Base-by-base conservation (phyloP, 2,329 filamentous ascomycete genomes). In the Corinectria fuckeliana region DNA sequence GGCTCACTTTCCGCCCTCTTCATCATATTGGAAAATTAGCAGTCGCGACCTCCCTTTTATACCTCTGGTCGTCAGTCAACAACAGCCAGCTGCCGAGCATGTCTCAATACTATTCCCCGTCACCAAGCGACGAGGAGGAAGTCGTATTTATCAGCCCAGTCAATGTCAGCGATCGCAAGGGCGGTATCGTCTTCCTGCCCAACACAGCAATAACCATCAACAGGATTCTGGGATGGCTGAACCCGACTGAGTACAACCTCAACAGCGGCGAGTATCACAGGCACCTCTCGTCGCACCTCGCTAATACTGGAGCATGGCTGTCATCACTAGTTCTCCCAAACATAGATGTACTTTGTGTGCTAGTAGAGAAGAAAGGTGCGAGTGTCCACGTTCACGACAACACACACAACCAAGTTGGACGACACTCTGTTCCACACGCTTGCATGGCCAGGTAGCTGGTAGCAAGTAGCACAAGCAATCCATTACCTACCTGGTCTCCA, bases 171-270 rank as follows among this genome's bases (percentile, higher is more conserved):
- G 48, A 52, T 8, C 50, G 58, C 18, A 59, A 57, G 9, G 14
- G 38, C 25, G 39, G 45, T 18, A 42, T 23, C 4, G 25, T 25
- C n/a, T n/a, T 50, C 20, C 20, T 20, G 9, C 38, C 26, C 11
- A 30, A 54, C 21, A 18, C 51, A 7, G 3, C 28, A 13, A 20
- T 45, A 26, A 47, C 10, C 10, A 54, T 45, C 10, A n/a, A 8
- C 8, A 50, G 49, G 5, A 58, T 76, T 25, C 64, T 66, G 13
- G 28, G 41, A 4, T 75, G 72, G 73, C 66, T 75, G n/a, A 41
- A 62, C 3, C 69, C 70, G n/a, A 73, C 70, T 1, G 50, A 52
- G 2, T 72, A 71, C 39, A 56, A 62, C 13, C 47, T 57, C 9
- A 62, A 66, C 2, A 58, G 62, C 7, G 65, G 68, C 50, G 70